Evolutionary conservation across 164 flowering plant species (phyloP).

Genomic region (Umbellularia californica): DNA sequence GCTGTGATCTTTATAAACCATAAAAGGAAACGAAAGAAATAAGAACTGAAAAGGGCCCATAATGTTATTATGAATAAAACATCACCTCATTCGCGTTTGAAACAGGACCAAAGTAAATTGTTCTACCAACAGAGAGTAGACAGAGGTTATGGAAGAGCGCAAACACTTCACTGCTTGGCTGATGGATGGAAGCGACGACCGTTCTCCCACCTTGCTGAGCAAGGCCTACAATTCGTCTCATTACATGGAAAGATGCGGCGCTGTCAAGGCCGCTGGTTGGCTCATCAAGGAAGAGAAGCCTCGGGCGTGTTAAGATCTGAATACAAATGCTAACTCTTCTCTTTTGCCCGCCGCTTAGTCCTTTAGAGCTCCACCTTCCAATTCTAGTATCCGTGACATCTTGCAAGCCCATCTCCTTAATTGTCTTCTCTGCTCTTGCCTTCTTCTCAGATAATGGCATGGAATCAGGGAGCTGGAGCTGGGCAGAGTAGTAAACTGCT

Average conservation of each 20-base stretch:
- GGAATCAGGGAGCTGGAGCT: slow-evolving; percentile 45
- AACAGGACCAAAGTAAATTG: slow-evolving; percentile 61
- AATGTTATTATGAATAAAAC: background rate
- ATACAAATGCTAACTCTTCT: slow-evolving; percentile 56
- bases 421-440: slow-evolving; percentile 40
- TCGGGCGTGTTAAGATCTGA: slow-evolving; percentile 49
- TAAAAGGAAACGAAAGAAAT: too few relatives aligned
- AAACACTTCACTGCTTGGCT: slow-evolving; percentile 68
- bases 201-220: slow-evolving; percentile 36
- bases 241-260: slow-evolving; percentile 54
- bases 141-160: slow-evolving; percentile 50
- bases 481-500: slow-evolving; percentile 57
- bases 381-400: slow-evolving; percentile 41
- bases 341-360: slow-evolving; percentile 60
- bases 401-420: slow-evolving; percentile 60
- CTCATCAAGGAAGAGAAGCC: slow-evolving; percentile 61
- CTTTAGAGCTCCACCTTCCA: slow-evolving; percentile 50
- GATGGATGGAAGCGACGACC: slow-evolving; percentile 61
- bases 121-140: slow-evolving; percentile 56
- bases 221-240: slow-evolving; percentile 31
- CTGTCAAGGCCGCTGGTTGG: slow-evolving; percentile 72
- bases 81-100: slow-evolving; percentile 35
- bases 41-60: too few relatives aligned
- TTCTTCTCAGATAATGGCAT: slow-evolving; percentile 40
- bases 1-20: too few relatives aligned